A percentile compares a stretch with the other conserved stretches of the same genome.
Evolutionary conservation across 768 basidiomycete genomes (phyloP).

Genomic region (Gymnopilus junonius): DNA sequence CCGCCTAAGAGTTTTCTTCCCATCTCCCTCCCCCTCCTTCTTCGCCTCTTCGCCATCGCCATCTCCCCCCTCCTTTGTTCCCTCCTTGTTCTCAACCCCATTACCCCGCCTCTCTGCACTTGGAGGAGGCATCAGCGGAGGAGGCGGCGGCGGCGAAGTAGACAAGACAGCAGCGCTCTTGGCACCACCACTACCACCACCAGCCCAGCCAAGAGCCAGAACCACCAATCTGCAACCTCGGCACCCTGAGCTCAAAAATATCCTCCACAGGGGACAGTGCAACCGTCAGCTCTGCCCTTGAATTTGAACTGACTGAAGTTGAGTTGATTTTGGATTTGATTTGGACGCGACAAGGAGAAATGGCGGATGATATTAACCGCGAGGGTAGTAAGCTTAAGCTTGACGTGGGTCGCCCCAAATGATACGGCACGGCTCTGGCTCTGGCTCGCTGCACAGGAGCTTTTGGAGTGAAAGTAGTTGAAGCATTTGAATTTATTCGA

Average conservation of each 20-base stretch:
- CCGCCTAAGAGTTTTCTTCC: slow-evolving; percentile 52
- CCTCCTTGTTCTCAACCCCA: not conserved
- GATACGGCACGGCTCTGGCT: too few species aligned
- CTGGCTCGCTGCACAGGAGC: too few species aligned
- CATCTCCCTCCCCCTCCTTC: slow-evolving; percentile 35
- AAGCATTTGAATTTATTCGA: too few species aligned
- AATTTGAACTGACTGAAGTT: too few species aligned
- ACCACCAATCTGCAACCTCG: slow-evolving; percentile 63
- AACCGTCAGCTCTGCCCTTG: slow-evolving; percentile 42
- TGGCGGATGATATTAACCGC: slow-evolving; percentile 47
- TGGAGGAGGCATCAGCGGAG: too few species aligned
- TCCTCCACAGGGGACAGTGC: slow-evolving; percentile 51
- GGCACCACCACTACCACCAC: too few species aligned
- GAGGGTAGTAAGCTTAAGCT: slow-evolving; percentile 34
- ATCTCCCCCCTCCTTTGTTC: slow-evolving; percentile 27
- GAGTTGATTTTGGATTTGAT: too few species aligned
- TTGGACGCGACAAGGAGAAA: slow-evolving; percentile 30
- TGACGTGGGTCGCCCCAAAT: too few species aligned
- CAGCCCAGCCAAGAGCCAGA: too few species aligned
- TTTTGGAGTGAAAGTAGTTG: too few species aligned
- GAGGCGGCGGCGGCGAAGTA: not conserved
- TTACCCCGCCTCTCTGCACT: too few species aligned
- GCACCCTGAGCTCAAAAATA: slow-evolving; percentile 65
- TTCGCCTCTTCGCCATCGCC: not conserved
- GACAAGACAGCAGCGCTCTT: not conserved